Conservation (phyloP, 2,329 filamentous ascomycete genomes). For the Trichoderma atrobrunneum region DNA sequence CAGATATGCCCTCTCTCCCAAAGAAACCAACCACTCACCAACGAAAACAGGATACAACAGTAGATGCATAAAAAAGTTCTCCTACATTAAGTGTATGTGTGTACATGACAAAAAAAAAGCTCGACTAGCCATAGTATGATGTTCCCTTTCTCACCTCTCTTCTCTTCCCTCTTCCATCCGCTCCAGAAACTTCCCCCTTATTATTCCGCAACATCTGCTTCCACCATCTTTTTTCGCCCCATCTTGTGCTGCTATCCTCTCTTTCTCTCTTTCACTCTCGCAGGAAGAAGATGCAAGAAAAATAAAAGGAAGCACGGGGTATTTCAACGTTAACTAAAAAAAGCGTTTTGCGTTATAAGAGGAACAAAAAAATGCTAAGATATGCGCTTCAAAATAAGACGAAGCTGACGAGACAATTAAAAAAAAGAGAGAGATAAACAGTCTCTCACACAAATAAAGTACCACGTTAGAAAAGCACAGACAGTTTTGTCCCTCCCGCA, state of each 20-base stretch:
- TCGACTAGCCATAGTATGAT: background rate
- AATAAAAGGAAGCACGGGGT: conserved; percentile 4
- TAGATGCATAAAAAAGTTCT: background rate
- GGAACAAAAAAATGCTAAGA: conserved; percentile 12
- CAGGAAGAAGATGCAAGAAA: background rate
- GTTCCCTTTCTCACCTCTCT: background rate
- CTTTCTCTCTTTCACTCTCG: background rate
- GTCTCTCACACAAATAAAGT: background rate
- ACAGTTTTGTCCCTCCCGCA: conserved; percentile 6
- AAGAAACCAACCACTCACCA: background rate
- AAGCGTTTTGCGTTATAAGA: conserved; percentile 9
- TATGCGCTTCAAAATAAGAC: conserved; percentile 2
- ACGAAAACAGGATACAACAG: background rate
- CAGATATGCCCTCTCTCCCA: background rate
- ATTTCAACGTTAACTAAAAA: conserved; percentile 15
- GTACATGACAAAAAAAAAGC: background rate
- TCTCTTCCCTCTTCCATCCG: background rate
- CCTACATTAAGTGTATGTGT: conserved; percentile 6
- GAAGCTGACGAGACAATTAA: conserved; percentile 6
- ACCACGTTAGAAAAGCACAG: conserved; percentile 13
- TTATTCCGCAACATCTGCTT: background rate
- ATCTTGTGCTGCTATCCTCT: background rate
- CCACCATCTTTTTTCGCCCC: background rate
- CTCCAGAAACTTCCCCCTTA: background rate
- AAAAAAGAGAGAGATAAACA: background rate